phyloP scores from a whole-genome alignment of 139 green algal species.

The Chlamydomonas urium region DNA sequence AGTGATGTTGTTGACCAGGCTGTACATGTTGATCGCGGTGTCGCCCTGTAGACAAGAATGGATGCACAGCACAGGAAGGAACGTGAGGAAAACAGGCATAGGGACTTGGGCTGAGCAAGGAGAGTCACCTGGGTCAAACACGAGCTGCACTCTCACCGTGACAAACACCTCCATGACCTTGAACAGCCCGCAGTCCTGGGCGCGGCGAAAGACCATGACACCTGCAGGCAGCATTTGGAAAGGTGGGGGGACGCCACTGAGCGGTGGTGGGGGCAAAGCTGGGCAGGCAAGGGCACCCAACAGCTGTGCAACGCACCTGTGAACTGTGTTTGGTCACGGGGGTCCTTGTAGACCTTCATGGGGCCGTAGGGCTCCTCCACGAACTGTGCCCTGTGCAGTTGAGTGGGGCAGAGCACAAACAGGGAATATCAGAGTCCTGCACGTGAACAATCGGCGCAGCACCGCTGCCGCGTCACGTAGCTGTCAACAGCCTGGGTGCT shows the following conservation, averaged over 20 bases:
- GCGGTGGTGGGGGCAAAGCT: not conserved
- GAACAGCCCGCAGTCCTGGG: not conserved
- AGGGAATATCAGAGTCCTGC: too few relatives aligned
- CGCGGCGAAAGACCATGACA: constrained; percentile 10
- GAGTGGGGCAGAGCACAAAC: not conserved
- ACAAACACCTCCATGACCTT: constrained; percentile 16
- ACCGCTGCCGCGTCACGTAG: too few relatives aligned
- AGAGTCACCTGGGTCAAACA: not conserved
- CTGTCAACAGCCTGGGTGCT: too few relatives aligned
- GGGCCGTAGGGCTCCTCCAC: constrained; percentile 7
- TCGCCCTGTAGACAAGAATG: not conserved
- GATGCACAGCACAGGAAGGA: not conserved
- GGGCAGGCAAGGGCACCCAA: not conserved
- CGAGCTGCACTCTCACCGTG: not conserved
- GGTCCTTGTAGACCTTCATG: constrained; percentile 9
- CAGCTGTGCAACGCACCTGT: not conserved
- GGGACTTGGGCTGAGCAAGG: not conserved
- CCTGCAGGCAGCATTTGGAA: not conserved
- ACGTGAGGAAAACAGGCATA: not conserved
- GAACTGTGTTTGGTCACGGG: not conserved
- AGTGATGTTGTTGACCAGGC: not conserved
- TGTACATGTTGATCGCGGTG: constrained; percentile 24
- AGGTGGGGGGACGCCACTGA: not conserved
- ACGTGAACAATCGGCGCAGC: too few relatives aligned
- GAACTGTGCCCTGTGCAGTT: not conserved